Percentiles rank a stretch among this genome's conserved stretches.
phyloP scores from a whole-genome alignment of 1,284 basidiomycete species.

The Naganishia cerealis region DNA sequence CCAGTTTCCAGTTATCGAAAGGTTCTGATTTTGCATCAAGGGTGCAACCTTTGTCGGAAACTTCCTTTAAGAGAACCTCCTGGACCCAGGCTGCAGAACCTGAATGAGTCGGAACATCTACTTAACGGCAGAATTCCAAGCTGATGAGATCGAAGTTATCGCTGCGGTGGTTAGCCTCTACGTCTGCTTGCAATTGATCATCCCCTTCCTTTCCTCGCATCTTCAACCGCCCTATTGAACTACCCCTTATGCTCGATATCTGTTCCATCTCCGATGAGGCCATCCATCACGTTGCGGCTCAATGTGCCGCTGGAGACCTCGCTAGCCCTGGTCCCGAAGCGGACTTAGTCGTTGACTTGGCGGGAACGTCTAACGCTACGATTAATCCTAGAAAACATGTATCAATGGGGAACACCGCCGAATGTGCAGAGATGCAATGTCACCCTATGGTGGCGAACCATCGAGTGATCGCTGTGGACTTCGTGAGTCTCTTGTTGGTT shows the following conservation, averaged over 20 bases:
- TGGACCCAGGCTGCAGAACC: too few relatives aligned
- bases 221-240: background rate
- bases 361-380: background rate
- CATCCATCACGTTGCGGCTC: background rate
- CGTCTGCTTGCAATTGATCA: background rate
- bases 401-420: background rate
- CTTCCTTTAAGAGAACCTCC: too few relatives aligned
- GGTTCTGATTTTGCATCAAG: too few relatives aligned
- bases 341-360: background rate
- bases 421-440: background rate
- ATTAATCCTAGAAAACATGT: background rate
- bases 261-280: background rate
- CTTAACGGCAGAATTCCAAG: too few relatives aligned
- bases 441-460: slow-evolving; percentile 29
- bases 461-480: slow-evolving; percentile 46
- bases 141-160: too few relatives aligned
- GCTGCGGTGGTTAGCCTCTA: too few relatives aligned
- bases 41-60: too few relatives aligned
- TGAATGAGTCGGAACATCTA: too few relatives aligned
- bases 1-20: too few relatives aligned
- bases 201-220: background rate
- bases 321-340: background rate
- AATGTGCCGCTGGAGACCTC: background rate
- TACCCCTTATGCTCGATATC: background rate
- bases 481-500: slow-evolving; percentile 21